phyloP scores from a whole-genome alignment of 2,329 filamentous ascomycete genomes.

The Sclerotinia trifoliorum region DNA sequence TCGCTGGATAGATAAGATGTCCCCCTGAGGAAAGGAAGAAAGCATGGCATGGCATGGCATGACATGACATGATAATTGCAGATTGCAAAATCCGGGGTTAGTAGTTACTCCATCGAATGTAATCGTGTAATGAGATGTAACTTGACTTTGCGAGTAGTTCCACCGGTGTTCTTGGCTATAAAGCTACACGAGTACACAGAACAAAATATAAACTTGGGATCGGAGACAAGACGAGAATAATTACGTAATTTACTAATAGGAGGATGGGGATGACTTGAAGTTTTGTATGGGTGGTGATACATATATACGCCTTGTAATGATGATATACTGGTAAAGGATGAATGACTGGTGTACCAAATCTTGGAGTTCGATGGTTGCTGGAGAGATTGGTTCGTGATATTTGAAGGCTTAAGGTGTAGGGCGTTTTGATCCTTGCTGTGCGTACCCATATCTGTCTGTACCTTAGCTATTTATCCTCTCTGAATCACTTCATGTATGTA shows the following conservation, averaged over 20 bases:
- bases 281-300: no score
- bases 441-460: background rate
- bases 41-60: no score
- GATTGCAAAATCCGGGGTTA: no score
- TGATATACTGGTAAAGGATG: no score
- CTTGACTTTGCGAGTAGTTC: no score
- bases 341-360: background rate
- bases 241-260: constrained; percentile 1
- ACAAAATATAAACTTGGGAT: background rate
- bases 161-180: no score
- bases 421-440: background rate
- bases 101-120: no score
- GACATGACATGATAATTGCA: no score
- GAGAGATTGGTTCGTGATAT: background rate
- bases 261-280: background rate
- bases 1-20: no score
- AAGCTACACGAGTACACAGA: background rate
- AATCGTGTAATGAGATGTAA: no score
- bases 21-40: no score
- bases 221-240: background rate
- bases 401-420: background rate
- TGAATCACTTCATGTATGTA: background rate
- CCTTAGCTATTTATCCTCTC: background rate
- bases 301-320: no score
- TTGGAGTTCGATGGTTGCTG: background rate